phyloP scores from a whole-genome alignment of 352 stramenopile genomes.

The Pythium diclinum region DNA sequence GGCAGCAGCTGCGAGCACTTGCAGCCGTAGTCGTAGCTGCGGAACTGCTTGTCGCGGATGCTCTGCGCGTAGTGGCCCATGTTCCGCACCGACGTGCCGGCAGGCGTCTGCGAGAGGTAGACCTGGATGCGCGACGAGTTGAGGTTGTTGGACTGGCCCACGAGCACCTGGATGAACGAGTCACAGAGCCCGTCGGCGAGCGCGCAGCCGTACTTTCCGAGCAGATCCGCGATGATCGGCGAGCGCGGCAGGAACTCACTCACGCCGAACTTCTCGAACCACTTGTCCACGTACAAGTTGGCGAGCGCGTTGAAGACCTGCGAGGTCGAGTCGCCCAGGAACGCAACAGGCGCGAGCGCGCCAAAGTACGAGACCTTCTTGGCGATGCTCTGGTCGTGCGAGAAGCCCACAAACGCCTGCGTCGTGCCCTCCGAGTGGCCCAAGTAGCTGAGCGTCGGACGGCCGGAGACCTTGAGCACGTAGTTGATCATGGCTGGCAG shows the following conservation, averaged over 20 bases:
- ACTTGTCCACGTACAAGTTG: constrained; percentile 40
- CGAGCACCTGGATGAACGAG: constrained; percentile 35
- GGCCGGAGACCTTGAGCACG: constrained; percentile 34
- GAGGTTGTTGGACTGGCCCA: constrained; percentile 37
- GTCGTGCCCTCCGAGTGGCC: constrained; percentile 58
- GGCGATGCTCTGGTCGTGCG: constrained; percentile 41
- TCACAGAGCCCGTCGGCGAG: constrained; percentile 36
- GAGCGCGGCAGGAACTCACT: constrained; percentile 40
- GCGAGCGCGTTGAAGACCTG: constrained; percentile 42
- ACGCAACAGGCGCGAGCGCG: constrained; percentile 47
- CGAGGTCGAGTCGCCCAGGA: constrained; percentile 37
- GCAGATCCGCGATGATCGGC: constrained; percentile 38
- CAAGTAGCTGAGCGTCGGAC: constrained; percentile 44
- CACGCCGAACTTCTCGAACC: constrained; percentile 40
- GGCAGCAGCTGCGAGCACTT: constrained; percentile 24
- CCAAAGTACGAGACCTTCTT: constrained; percentile 60
- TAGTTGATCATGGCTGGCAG: constrained; percentile 53
- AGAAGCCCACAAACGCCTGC: constrained; percentile 57
- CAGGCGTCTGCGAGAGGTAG: constrained; percentile 51
- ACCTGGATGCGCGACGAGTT: constrained; percentile 49
- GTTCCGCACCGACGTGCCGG: constrained; percentile 57
- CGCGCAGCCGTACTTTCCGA: constrained; percentile 38
- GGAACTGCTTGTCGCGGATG: constrained; percentile 51
- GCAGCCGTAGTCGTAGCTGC: constrained; percentile 55
- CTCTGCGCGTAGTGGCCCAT: constrained; percentile 55